Evolutionary conservation across 78 protist genomes (phyloP), one percentile per base, ranked within the genome.

Genomic region (Capsaspora owczarzaki): DNA sequence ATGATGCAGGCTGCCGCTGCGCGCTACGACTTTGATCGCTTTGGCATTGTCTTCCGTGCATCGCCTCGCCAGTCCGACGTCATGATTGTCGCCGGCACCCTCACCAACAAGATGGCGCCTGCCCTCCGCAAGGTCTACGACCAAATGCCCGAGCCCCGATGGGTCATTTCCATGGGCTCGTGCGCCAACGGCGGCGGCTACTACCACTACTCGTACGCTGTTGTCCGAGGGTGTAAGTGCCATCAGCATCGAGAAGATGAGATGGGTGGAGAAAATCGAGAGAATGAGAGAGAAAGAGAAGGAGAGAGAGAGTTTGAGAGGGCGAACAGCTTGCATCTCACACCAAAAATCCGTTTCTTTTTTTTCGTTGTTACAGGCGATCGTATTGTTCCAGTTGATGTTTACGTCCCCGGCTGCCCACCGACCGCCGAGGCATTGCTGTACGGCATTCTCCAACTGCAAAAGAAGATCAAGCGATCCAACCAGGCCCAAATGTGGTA

Each of bases 171-270:
- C 40, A 96, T 96, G 98, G 98, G 98, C 43, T 56, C 84, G 42
- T 96, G 98, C 72, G 98, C 98, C 49, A 96, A 96, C 89, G 98
- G 98, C 46, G 98, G 97, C 46, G 98, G 98, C 27, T 96, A 94
- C 87, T 96, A 96, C 89, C 97, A 96, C 89, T 92, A 93, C 90
- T 89, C 93, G 37, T 96, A 94, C 84, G 84, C 98, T 33, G 96
- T 93, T 23, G 97, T 96, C 25, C 88, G 96, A 42, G 97, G 98
- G n/a, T 94, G 97, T 69, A n/a, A n/a, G n/a, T n/a, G n/a, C n/a
- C n/a, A n/a, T n/a, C n/a, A n/a, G n/a, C n/a, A n/a, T n/a, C n/a
- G n/a, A n/a, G n/a, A n/a, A n/a, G n/a, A n/a, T n/a, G n/a, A n/a
- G n/a, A n/a, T n/a, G n/a, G n/a, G n/a, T n/a, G n/a, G n/a, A n/a